phyloP scores from a whole-genome alignment of 2,329 filamentous ascomycete genomes.

The Chrysosporium keratinophilum region DNA sequence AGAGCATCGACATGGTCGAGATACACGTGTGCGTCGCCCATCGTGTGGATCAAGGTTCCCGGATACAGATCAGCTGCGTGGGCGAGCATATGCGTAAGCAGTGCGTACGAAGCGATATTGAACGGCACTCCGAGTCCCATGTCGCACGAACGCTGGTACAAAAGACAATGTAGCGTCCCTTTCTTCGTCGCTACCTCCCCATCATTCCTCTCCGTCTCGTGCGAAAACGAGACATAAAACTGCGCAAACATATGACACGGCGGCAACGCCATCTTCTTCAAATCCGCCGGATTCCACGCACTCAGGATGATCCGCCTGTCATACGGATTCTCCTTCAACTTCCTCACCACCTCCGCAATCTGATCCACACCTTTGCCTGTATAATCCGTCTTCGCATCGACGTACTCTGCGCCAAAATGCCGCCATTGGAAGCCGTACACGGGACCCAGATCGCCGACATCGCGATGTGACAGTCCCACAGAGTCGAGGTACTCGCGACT shows the following conservation, averaged over 20 bases:
- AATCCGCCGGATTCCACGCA: slow-evolving; percentile 86
- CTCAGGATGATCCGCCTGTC: slow-evolving; percentile 81
- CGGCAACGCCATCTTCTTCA: slow-evolving; percentile 80
- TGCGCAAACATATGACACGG: slow-evolving; percentile 98
- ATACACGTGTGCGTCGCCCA: slow-evolving; percentile 98
- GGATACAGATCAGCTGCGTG: slow-evolving; percentile 75
- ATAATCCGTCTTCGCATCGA: slow-evolving; percentile 70
- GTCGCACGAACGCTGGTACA: slow-evolving; percentile 92
- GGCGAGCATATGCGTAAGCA: slow-evolving; percentile 91
- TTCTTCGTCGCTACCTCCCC: slow-evolving; percentile 35
- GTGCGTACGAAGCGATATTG: slow-evolving; percentile 90
- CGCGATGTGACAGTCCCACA: slow-evolving; percentile 69
- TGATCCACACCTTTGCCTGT: slow-evolving; percentile 84
- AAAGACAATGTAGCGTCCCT: slow-evolving; percentile 72
- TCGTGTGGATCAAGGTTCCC: slow-evolving; percentile 81
- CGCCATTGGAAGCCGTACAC: slow-evolving; percentile 99
- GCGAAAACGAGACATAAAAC: slow-evolving; percentile 76
- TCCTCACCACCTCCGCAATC: slow-evolving; percentile 77
- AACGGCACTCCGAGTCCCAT: slow-evolving; percentile 97
- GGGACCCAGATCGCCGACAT: slow-evolving; percentile 79
- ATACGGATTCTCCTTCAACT: slow-evolving; percentile 72
- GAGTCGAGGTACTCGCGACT: slow-evolving; percentile 81
- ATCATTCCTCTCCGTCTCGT: slow-evolving; percentile 24
- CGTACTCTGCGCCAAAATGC: slow-evolving; percentile 88
- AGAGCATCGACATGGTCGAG: slow-evolving; percentile 84